Evolutionary conservation across 768 basidiomycete genomes (phyloP).

Genomic region (Mycena indigotica): DNA sequence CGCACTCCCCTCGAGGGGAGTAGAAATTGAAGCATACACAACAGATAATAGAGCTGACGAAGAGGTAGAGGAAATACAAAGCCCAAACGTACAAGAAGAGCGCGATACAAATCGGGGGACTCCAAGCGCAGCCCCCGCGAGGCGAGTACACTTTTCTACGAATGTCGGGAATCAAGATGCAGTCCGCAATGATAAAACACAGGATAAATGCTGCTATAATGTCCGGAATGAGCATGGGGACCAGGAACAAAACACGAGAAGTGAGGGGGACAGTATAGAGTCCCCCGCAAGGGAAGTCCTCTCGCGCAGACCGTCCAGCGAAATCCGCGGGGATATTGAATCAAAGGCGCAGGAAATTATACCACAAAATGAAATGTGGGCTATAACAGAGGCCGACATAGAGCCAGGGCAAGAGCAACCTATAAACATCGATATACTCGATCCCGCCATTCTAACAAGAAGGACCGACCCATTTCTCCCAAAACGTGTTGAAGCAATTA

Average conservation of each 20-base stretch:
- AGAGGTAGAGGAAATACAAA: no score
- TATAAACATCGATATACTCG: not conserved
- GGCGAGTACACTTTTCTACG: not conserved
- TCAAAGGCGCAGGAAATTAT: not conserved
- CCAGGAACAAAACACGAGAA: not conserved
- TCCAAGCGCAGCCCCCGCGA: slow-evolving; percentile 12
- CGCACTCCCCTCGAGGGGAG: not conserved
- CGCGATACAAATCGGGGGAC: slow-evolving; percentile 15
- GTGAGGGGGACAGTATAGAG: slow-evolving; percentile 6
- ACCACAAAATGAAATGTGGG: not conserved
- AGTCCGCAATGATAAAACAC: no score
- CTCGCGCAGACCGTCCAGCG: not conserved
- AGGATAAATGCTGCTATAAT: not conserved
- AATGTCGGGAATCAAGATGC: not conserved
- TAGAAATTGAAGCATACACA: no score
- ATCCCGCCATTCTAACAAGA: slow-evolving; percentile 11
- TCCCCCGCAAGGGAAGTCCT: slow-evolving; percentile 12
- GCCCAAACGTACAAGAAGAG: no score
- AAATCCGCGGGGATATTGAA: not conserved
- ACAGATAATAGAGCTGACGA: no score
- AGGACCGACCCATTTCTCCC: slow-evolving; percentile 24
- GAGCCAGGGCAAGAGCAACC: slow-evolving; percentile 5
- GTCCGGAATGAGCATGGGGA: not conserved
- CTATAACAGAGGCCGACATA: not conserved
- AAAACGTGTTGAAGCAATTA: slow-evolving; percentile 18